A percentile compares a stretch with the other conserved stretches of the same genome.
Evolutionary conservation across 2,329 filamentous ascomycete species (phyloP).

Genomic region (Allantophomopsis cytisporea): DNA sequence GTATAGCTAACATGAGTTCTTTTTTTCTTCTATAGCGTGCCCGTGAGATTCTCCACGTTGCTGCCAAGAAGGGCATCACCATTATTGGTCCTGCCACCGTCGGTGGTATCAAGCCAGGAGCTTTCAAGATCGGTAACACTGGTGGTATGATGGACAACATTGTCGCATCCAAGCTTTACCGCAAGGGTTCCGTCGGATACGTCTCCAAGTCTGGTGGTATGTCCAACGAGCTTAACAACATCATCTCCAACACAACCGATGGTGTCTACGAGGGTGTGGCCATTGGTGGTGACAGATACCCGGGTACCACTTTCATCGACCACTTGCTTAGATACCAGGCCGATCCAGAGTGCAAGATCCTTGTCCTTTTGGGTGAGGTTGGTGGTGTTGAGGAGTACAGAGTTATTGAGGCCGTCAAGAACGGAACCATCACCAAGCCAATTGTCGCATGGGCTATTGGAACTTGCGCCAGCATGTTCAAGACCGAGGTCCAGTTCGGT

Average conservation of each 20-base stretch:
- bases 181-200: conserved; percentile 95
- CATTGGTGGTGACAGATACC: conserved; percentile 98
- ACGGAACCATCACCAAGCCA: conserved; percentile 90
- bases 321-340: conserved; percentile 93
- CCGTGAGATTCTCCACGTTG: conserved; percentile 92
- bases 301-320: conserved; percentile 98
- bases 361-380: conserved; percentile 91
- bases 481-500: conserved; percentile 99
- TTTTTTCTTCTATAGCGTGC: conserved; percentile 49
- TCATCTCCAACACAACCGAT: conserved; percentile 89
- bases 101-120: conserved; percentile 97
- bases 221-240: conserved; percentile 99
- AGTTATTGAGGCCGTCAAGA: conserved; percentile 95
- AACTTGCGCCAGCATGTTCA: conserved; percentile 99
- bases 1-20: neutral
- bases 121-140: conserved; percentile 99
- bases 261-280: conserved; percentile 98
- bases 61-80: conserved; percentile 96
- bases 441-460: conserved; percentile 99
- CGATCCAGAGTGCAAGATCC: conserved; percentile 95
- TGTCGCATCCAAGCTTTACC: conserved; percentile 98
- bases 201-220: conserved; percentile 99
- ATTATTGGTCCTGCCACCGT: conserved; percentile 98
- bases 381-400: conserved; percentile 99
- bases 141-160: conserved; percentile 99